Evolutionary conservation across 2,329 filamentous ascomycete species (phyloP).

Genomic region (Aureobasidium sp.): DNA sequence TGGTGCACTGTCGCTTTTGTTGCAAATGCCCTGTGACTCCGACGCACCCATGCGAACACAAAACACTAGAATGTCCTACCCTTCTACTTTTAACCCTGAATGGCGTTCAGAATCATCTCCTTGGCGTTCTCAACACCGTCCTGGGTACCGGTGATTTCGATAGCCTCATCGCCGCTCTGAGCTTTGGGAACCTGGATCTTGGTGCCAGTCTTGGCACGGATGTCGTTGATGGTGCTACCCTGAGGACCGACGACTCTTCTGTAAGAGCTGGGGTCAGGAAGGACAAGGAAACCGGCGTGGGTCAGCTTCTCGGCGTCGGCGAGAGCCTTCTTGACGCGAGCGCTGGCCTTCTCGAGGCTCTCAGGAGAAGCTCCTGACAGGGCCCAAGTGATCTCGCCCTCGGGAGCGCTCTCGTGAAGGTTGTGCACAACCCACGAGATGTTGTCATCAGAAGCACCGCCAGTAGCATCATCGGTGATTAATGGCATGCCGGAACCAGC

Average conservation of each 20-base stretch:
- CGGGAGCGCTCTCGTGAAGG: slow-evolving; percentile 60
- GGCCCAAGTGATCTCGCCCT: slow-evolving; percentile 70
- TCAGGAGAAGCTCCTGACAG: slow-evolving; percentile 66
- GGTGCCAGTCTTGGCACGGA: slow-evolving; percentile 85
- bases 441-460: slow-evolving; percentile 47
- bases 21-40: slow-evolving; percentile 9
- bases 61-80: neutral
- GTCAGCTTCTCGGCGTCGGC: slow-evolving; percentile 61
- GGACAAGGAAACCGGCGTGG: slow-evolving; percentile 75
- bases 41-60: neutral
- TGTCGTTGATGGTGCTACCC: slow-evolving; percentile 85
- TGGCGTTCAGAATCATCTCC: slow-evolving; percentile 61
- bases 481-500: slow-evolving; percentile 63
- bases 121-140: slow-evolving; percentile 81
- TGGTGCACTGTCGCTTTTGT: neutral
- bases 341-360: slow-evolving; percentile 72
- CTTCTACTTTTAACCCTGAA: neutral
- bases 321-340: slow-evolving; percentile 63
- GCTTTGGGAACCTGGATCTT: slow-evolving; percentile 83
- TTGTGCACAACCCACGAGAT: slow-evolving; percentile 82
- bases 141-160: slow-evolving; percentile 74
- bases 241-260: slow-evolving; percentile 82
- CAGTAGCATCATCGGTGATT: slow-evolving; percentile 68
- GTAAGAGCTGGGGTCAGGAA: slow-evolving; percentile 85
- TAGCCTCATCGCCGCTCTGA: slow-evolving; percentile 67